phyloP scores from a whole-genome alignment of 2,329 filamentous ascomycete genomes.

The Monilinia vaccinii-corymbosi region DNA sequence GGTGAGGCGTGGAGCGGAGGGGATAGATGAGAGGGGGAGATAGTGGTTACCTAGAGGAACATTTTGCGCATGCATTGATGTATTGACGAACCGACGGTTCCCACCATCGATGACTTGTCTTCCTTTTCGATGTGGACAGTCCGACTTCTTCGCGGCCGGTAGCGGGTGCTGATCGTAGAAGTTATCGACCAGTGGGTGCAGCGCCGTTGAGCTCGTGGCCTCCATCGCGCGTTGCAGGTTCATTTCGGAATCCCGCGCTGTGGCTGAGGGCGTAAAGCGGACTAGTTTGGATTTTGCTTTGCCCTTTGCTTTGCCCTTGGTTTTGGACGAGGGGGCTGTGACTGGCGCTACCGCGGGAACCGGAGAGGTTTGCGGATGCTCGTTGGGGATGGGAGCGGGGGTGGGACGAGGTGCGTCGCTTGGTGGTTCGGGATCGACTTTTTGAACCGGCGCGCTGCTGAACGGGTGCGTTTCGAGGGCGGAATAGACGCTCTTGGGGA shows the following conservation, averaged over 20 bases:
- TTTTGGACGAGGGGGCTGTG: background rate
- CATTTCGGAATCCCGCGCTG: slow-evolving; percentile 8
- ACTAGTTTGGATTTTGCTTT: background rate
- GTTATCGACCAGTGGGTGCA: slow-evolving; percentile 1
- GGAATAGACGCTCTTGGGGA: slow-evolving; percentile 26
- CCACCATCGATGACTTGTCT: background rate
- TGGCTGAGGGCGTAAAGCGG: slow-evolving; percentile 8
- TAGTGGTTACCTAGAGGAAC: background rate
- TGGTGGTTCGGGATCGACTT: background rate
- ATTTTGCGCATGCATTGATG: background rate
- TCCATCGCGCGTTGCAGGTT: slow-evolving; percentile 8
- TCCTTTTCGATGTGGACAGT: slow-evolving; percentile 6
- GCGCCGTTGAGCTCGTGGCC: slow-evolving; percentile 5
- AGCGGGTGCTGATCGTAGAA: background rate
- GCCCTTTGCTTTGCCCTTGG: background rate
- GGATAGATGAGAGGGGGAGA: background rate
- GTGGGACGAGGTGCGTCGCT: background rate
- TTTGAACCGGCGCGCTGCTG: slow-evolving; percentile 18
- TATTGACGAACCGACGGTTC: background rate
- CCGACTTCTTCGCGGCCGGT: background rate
- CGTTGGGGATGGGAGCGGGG: background rate
- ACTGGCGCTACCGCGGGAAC: background rate
- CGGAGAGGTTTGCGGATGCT: background rate
- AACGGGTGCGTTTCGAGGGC: slow-evolving; percentile 28
- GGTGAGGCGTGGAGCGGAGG: background rate